Conservation (phyloP, 768 basidiomycete genomes). For the Tephrocybe rancida region DNA sequence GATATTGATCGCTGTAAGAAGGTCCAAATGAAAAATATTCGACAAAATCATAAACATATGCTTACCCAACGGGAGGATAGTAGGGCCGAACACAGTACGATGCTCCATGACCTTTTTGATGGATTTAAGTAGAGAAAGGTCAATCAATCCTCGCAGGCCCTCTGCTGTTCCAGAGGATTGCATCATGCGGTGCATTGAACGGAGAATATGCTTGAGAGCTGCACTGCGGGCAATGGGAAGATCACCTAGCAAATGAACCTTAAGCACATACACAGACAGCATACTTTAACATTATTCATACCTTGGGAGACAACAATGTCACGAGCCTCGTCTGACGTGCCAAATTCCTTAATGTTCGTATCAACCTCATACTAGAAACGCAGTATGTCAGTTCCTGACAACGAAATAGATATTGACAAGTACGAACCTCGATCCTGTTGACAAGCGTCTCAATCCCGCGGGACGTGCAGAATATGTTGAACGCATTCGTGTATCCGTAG, state of each 20-base stretch:
- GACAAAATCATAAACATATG: constrained; percentile 10
- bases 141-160: constrained; percentile 91
- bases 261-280: neutral
- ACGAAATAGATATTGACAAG: neutral
- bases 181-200: constrained; percentile 97
- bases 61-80: constrained; percentile 82
- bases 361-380: constrained; percentile 64
- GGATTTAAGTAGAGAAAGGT: constrained; percentile 81
- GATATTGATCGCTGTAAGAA: constrained; percentile 77
- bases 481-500: constrained; percentile 86
- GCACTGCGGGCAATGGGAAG: constrained; percentile 75
- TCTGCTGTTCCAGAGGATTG: constrained; percentile 93
- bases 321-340: constrained; percentile 40
- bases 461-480: constrained; percentile 82
- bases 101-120: constrained; percentile 88
- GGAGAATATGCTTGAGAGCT: constrained; percentile 87
- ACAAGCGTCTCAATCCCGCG: constrained; percentile 87
- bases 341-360: constrained; percentile 60
- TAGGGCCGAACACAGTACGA: constrained; percentile 82
- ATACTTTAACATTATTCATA: constrained; percentile 22
- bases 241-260: constrained; percentile 47
- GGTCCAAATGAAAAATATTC: constrained; percentile 9
- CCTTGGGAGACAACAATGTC: constrained; percentile 58
- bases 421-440: constrained; percentile 79
- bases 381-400: constrained; percentile 13